These are phyloP conservation scores for Oehlia diaphana DNA, from an alignment of 192 early-diverging fungal genomes.

Conservation along the genomic window DNA sequence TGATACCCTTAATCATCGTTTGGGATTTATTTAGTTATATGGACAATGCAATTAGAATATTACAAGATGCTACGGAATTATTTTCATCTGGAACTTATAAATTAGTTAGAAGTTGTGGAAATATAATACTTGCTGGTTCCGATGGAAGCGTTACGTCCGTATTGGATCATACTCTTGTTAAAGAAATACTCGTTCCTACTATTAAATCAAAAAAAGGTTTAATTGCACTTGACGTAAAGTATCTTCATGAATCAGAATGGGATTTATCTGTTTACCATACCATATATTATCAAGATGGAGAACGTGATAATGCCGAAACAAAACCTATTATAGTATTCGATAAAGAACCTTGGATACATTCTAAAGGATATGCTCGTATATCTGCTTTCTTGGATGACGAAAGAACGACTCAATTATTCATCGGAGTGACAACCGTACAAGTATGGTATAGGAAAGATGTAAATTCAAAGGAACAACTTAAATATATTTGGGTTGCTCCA, in stretches of 20 bases:
- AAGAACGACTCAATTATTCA: background rate
- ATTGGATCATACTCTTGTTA: background rate
- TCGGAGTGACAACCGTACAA: slow-evolving; percentile 12
- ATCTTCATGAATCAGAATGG: background rate
- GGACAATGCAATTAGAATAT: background rate
- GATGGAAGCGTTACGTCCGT: background rate
- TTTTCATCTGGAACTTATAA: background rate
- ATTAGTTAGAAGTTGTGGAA: background rate
- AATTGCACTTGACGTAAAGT: background rate
- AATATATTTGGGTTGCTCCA: slow-evolving; percentile 2
- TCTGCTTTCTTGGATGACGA: slow-evolving; percentile 5
- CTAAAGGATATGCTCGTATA: background rate
- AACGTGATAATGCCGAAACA: background rate
- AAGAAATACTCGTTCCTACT: background rate
- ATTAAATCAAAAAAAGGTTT: background rate
- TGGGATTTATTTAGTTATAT: slow-evolving; percentile 19
- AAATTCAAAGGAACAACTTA: background rate
- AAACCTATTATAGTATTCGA: background rate
- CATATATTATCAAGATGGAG: slow-evolving; percentile 8
- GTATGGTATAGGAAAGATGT: background rate
- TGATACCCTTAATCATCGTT: background rate
- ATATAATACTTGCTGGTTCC: background rate
- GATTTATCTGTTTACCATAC: background rate
- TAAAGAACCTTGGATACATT: slow-evolving; percentile 21
- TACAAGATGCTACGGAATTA: background rate